A percentile compares a stretch with the other conserved stretches of the same genome.
These are phyloP conservation scores for Cercis canadensis DNA, from an alignment of 306 rosid genomes.

Conservation along the genomic window DNA sequence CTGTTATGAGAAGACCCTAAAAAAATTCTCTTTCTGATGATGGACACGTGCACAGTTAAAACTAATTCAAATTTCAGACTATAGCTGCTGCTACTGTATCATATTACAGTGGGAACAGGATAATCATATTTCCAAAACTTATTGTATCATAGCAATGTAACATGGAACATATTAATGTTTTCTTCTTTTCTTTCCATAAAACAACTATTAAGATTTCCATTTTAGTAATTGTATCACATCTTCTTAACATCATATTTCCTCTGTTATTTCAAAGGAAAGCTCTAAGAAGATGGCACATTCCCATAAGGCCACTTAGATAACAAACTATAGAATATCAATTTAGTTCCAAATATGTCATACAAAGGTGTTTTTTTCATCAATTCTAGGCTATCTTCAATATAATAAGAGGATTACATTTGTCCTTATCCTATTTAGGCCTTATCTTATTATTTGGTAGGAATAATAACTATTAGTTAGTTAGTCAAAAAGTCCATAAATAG, in stretches of 20 bases:
- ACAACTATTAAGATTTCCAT: neutral
- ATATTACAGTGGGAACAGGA: neutral
- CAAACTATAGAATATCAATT: too few species aligned
- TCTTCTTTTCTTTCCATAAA: neutral
- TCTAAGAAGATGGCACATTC: neutral
- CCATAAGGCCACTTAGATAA: too few species aligned
- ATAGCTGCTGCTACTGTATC: neutral
- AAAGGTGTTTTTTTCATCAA: too few species aligned
- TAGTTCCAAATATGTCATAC: too few species aligned
- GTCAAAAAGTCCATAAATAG: too few species aligned
- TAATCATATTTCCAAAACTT: neutral
- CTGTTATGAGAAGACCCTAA: neutral
- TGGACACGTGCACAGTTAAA: neutral
- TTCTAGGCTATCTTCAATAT: too few species aligned
- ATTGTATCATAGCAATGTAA: neutral
- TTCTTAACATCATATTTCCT: neutral
- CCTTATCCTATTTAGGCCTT: too few species aligned
- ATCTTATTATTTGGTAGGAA: too few species aligned
- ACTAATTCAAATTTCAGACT: neutral
- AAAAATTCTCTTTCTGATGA: neutral
- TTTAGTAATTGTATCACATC: neutral
- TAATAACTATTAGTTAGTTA: too few species aligned
- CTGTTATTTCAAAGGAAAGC: neutral
- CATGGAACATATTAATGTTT: slow-evolving; percentile 1
- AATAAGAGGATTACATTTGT: too few species aligned